Evolutionary conservation across 2,329 filamentous ascomycete genomes (phyloP), one percentile per base, ranked within the genome.

Genomic region (Dactylellina parvicollis): DNA sequence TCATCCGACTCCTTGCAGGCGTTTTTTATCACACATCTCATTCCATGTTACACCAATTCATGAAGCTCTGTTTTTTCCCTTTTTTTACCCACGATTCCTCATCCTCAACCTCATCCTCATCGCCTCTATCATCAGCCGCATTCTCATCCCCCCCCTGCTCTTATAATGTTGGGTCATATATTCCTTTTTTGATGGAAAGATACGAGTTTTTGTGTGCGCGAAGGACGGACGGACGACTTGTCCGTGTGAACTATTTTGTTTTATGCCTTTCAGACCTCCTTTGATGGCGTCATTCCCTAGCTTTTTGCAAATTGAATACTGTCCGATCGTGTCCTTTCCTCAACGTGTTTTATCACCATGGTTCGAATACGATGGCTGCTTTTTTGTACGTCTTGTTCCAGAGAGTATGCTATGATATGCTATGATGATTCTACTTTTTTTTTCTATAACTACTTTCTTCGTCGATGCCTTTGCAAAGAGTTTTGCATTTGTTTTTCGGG

Each of bases 301-400:
- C 72, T 59, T 74, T 75, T 61, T 30, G 22, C 52, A 55, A 44
- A 60, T 47, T 69, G 57, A 55, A 54, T 61, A 72, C 65, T 77
- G 77, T 67, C 77, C 75, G 75, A 64, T 76, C 75, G 59, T 76
- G 73, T 61, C 69, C 60, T 69, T 75, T 64, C 76, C 18, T 14
- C 28, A 8, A 9, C 18, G 28, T 26, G 5, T 14, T 54, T 54
- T 36, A 32, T 32, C 16, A n/a, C 28, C 2, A 26, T 34, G 34
- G 61, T 74, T 72, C 71, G 36, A 72, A 70, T 70, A 74, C 60
- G 36, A 69, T 71, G 44, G 50, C 20, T 56, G 18, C 34, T 54
- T 50, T 7, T 36, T 12, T 36, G 20, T 54, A 32, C n/a, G 32
- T 46, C 28, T 28, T 30, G 14, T 30, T 22, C 14, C 16, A 28